Evolutionary conservation across 73 alveolate genomes (phyloP), one percentile per base, ranked within the genome.

Genomic region (Diophrys sp.): DNA sequence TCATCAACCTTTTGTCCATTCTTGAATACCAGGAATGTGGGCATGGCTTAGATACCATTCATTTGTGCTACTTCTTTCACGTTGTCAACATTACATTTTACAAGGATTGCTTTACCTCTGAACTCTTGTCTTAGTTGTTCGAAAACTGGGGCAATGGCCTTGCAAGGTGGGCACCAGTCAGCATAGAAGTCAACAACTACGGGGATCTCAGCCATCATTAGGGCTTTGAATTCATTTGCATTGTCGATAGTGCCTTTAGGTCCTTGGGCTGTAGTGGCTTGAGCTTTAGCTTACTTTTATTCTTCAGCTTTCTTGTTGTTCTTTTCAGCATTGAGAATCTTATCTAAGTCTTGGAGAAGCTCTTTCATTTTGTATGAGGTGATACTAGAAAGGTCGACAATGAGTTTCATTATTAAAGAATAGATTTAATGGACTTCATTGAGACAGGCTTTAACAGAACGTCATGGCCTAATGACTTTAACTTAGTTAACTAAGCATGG

Each of bases 151-250:
- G 91, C 77, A 24, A 84, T 33, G 70, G 77, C 70, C 71, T 70
- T 53, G 74, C 91, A 84, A 33, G 91, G 91, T 23, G 73, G 71
- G 74, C 91, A 84, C 91, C 91, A 84, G 27, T 77, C 91, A 1
- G 91, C 91, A 71, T 78, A 84, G 74, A 86, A 84, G 71, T 84
- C 91, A 32, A 84, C 69, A 29, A 84, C 55, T 25, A 84, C 88
- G 2, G 91, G 91, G 33, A 31, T 78, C 28, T 62, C 77, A 0
- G 83, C 56, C 56, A 75, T 29, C 82, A 83, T 77, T 31, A 83
- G 8, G 26, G 73, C 74, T 14, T 78, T 33, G 30, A 78, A 2
- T 71, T 78, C 87, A 18, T 44, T 44, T 44, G 18, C 5, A 44
- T 44, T 44, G 62, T 44, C 62, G 62, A 44, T 44, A 18, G 62